Evolutionary conservation across 352 stramenopile species (phyloP).

Genomic region (Globisporangium parvum): DNA sequence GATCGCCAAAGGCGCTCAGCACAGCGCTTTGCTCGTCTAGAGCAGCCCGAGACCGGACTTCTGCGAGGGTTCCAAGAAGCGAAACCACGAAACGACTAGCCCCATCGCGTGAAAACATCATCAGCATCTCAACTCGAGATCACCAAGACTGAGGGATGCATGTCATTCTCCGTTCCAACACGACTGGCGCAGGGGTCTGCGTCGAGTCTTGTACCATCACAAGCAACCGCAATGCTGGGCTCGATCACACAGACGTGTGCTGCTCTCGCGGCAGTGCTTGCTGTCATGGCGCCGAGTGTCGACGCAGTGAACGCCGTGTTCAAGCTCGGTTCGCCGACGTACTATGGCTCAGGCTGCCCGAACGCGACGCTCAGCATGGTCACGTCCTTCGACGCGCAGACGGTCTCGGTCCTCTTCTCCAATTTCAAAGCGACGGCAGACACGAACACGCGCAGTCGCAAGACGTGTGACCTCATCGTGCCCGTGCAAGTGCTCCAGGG

Average conservation of each 20-base stretch:
- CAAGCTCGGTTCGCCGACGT: conserved; percentile 18
- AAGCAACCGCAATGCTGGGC: not conserved
- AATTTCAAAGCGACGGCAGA: conserved; percentile 18
- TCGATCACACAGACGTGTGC: not conserved
- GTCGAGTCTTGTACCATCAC: too few species aligned
- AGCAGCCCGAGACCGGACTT: too few species aligned
- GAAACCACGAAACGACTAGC: too few species aligned
- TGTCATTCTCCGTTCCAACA: too few species aligned
- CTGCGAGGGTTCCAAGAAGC: too few species aligned
- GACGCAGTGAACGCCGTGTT: conserved; percentile 12
- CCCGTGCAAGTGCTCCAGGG: conserved; percentile 16
- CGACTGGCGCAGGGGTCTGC: too few species aligned
- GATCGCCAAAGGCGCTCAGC: too few species aligned
- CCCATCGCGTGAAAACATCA: too few species aligned
- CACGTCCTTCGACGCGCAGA: conserved; percentile 22
- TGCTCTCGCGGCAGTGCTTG: not conserved
- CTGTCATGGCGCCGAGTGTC: too few species aligned
- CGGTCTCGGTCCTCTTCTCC: conserved; percentile 31
- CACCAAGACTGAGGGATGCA: too few species aligned
- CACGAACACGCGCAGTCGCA: conserved; percentile 7
- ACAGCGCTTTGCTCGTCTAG: too few species aligned
- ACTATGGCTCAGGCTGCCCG: conserved; percentile 27
- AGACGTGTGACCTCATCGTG: conserved; percentile 23
- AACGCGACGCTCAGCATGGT: conserved; percentile 21
- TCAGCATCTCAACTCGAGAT: too few species aligned